Evolutionary conservation across 306 rosid genomes (phyloP), one percentile per base, ranked within the genome.

Genomic region (Rosa chinensis): DNA sequence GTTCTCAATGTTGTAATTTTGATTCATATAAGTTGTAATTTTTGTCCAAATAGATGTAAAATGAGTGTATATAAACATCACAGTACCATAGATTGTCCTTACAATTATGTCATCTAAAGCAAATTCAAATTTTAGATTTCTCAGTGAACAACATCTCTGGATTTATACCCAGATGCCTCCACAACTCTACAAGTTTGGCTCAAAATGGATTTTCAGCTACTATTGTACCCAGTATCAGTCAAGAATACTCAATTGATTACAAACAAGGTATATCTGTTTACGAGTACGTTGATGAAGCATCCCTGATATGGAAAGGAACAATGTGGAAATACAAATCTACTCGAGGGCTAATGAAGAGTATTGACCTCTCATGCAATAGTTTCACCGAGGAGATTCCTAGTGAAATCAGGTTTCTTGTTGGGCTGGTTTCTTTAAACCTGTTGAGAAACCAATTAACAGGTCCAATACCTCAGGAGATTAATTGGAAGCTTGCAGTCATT

Each of bases 361-460:
- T 14, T 50, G 56, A 50, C 13, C 20, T 50, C 66, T 64, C 10
- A 69, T 63, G 82, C 23, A 86, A 86, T 67, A 43, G 0, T 4
- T 75, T 83, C 20, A 73, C 53, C 4, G 78, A 75, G 20, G 67
- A 37, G 18, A 81, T 86, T 75, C 87, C 89, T 28, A 3, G 7
- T 28, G 80, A 81, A 72, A 70, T 86, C 8, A 10, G 20, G 1
- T 16, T 28, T 42, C 70, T 75, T 5, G 45, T 45, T 10, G 35
- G 48, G 16, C 25, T 84, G 73, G 0, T 0, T 17, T 1, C 17
- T 2, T 72, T 86, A 18, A 78, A 83, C 55, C 37, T 86, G 28
- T 86, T 80, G 1, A 43, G 48, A 2, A 84, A 86, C 72, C 74
- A 76, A 6, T 18, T 84, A 35, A 70, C 44, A 21, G 86, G 86